Evolutionary conservation across 495 filamentous ascomycete species (phyloP), one percentile per base, ranked within the genome.

Genomic region (Aspergillus indologenus): DNA sequence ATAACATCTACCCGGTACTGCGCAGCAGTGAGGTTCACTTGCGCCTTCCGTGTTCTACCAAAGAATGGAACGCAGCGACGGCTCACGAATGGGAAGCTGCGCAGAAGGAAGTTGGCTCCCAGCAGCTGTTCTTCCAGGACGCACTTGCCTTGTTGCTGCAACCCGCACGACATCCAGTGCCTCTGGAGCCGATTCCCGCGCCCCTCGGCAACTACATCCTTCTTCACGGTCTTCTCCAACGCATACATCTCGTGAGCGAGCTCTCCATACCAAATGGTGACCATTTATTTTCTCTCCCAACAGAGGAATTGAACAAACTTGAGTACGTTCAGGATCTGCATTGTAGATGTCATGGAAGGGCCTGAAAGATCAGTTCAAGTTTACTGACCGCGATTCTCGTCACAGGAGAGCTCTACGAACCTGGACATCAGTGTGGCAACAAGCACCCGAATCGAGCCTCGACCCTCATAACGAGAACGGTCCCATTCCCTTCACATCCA

Each of bases 371-470:
- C 15, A n/a, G n/a, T 49, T 34, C 21, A 48, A n/a, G 18, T 43
- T 29, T 29, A 9, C 9, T 9, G 9, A 29, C 26, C 9, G 22
- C 43, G n/a, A n/a, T 8, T 46, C 18, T 40, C 17, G 9, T 9
- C 17, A 51, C 31, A 76, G 73, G 58, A 66, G 71, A 53, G 74
- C 71, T 31, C 65, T 76, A 18, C 69, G 71, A 2, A 67, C 71
- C 19, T 76, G 74, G 74, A 76, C 72, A 7, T 68, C 69, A 1
- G 72, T 75, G 14, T 76, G 74, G 74, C 72, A 76, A 62, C 71
- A 75, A 65, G 68, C 74, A 26, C 74, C 74, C 8, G 74, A 76
- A 52, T 76, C 74, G 34, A 76, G 71, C 23, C 69, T 75, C 6
- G 72, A 76, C 17, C 74, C 74, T 34, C 68, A 75, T 42, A 76